phyloP scores from a whole-genome alignment of 352 stramenopile genomes.

The Albugo laibachii region DNA sequence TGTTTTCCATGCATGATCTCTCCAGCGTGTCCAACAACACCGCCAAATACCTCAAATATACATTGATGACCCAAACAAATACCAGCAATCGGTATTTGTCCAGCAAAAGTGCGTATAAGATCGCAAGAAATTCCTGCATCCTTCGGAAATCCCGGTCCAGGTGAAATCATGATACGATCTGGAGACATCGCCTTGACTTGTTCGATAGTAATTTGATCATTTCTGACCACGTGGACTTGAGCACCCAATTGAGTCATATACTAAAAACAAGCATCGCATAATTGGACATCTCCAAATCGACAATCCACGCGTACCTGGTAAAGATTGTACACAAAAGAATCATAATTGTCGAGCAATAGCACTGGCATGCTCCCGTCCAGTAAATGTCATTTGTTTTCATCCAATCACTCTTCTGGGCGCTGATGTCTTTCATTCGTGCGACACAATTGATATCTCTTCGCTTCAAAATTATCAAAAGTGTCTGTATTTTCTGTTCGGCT shows the following conservation, averaged over 20 bases:
- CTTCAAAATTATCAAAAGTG: too few relatives aligned
- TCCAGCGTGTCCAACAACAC: slow-evolving; percentile 61
- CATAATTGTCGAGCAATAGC: slow-evolving; percentile 80
- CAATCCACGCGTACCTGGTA: slow-evolving; percentile 29
- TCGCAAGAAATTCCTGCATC: slow-evolving; percentile 69
- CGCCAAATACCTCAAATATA: slow-evolving; percentile 79
- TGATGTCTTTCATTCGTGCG: too few relatives aligned
- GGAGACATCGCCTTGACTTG: slow-evolving; percentile 52
- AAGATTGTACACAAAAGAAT: slow-evolving; percentile 85
- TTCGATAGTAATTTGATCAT: slow-evolving; percentile 69
- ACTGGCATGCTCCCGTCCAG: slow-evolving; percentile 8
- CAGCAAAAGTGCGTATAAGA: slow-evolving; percentile 63
- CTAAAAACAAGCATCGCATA: slow-evolving; percentile 7
- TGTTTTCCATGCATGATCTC: slow-evolving; percentile 81
- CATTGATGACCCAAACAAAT: slow-evolving; percentile 70
- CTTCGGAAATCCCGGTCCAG: slow-evolving; percentile 57
- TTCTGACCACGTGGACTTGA: slow-evolving; percentile 57
- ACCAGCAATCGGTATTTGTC: slow-evolving; percentile 64
- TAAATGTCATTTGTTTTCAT: too few relatives aligned
- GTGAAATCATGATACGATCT: slow-evolving; percentile 79
- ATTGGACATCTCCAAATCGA: background rate
- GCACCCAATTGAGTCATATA: slow-evolving; percentile 75
- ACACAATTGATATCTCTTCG: too few relatives aligned
- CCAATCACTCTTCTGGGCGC: too few relatives aligned
- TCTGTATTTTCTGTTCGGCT: too few relatives aligned